Conservation (phyloP, 2,329 filamentous ascomycete genomes). For the Septoria linicola region DNA sequence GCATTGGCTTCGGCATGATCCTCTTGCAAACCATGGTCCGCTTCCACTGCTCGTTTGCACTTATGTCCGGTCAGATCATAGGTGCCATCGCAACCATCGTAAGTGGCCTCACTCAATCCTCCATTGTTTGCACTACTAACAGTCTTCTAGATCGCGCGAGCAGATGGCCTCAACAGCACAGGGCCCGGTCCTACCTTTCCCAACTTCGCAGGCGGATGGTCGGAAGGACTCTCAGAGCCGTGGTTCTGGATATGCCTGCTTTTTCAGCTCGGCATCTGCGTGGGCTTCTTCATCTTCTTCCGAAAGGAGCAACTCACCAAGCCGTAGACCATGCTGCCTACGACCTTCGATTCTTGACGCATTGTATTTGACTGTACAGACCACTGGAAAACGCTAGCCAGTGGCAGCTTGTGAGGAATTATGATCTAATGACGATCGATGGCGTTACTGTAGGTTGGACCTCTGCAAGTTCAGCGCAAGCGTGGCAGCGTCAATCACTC, state of each 20-base stretch:
- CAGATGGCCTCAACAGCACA: constrained; percentile 59
- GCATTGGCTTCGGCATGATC: constrained; percentile 67
- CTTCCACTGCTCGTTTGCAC: constrained; percentile 62
- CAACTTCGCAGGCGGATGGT: constrained; percentile 54
- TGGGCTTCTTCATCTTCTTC: constrained; percentile 58
- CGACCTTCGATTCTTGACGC: constrained; percentile 17
- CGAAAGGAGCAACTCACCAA: constrained; percentile 59
- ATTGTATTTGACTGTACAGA: constrained; percentile 20
- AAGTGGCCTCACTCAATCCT: background rate
- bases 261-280: constrained; percentile 59
- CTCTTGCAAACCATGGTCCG: constrained; percentile 59
- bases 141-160: constrained; percentile 48
- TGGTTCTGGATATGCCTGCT: constrained; percentile 63
- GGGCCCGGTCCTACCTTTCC: constrained; percentile 64
- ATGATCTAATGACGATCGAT: constrained; percentile 24
- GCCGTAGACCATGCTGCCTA: constrained; percentile 38
- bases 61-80: constrained; percentile 61
- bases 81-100: constrained; percentile 61
- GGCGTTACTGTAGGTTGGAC: constrained; percentile 15
- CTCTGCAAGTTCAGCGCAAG: constrained; percentile 9
- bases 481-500: constrained; percentile 11
- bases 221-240: constrained; percentile 49
- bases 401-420: constrained; percentile 5
- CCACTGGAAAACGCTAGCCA: constrained; percentile 11
- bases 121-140: background rate